Conservation (phyloP, 768 basidiomycete genomes). For the Dendrothele bispora region DNA sequence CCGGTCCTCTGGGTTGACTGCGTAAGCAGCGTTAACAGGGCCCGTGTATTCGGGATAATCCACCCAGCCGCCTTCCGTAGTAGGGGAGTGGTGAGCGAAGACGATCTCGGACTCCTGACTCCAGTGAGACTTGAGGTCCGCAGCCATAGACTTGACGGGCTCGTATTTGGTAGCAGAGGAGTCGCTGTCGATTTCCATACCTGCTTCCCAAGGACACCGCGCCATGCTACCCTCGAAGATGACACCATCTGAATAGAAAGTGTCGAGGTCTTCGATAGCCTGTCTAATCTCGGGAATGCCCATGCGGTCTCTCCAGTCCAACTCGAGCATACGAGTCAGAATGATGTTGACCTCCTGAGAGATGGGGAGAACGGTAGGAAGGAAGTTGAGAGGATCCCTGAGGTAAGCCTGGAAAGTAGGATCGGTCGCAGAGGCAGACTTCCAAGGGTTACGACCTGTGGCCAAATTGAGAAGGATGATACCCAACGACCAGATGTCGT, state of each 20-base stretch:
- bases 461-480: conserved; percentile 95
- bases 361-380: conserved; percentile 84
- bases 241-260: conserved; percentile 73
- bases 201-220: conserved; percentile 75
- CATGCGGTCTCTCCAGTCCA: conserved; percentile 63
- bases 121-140: conserved; percentile 52
- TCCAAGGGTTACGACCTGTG: conserved; percentile 96
- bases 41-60: conserved; percentile 22
- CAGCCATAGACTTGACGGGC: conserved; percentile 24
- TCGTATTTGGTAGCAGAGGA: conserved; percentile 48
- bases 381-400: conserved; percentile 72
- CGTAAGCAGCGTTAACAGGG: conserved; percentile 42
- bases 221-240: conserved; percentile 83
- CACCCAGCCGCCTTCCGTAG: conserved; percentile 41
- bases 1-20: conserved; percentile 49
- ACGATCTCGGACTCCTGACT: conserved; percentile 58
- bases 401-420: conserved; percentile 89
- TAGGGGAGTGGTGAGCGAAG: conserved; percentile 39
- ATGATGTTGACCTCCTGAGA: conserved; percentile 72
- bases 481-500: conserved; percentile 96
- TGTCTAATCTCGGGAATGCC: conserved; percentile 54
- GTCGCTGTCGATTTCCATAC: conserved; percentile 67
- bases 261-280: conserved; percentile 54
- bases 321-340: conserved; percentile 69
- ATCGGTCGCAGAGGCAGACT: conserved; percentile 78